Evolutionary conservation across 345 rosid genomes (phyloP), one percentile per base, ranked within the genome.

Genomic region (Aquilaria yunnanensis): DNA sequence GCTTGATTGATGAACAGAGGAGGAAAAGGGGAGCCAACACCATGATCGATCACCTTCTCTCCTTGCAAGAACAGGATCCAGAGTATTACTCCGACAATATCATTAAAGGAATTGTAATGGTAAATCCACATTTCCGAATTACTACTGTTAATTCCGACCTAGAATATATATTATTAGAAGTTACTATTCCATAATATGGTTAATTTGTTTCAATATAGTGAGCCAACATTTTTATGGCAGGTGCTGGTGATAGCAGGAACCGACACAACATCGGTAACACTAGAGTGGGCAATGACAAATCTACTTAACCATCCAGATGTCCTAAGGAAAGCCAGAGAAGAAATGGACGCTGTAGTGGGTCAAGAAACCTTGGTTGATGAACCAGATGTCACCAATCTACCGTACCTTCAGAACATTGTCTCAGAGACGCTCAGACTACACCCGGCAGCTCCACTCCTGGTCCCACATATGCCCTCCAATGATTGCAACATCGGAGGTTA

Each of bases 41-140:
- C n/a, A 85, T 83, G 89, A 80, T 88, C 32, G 79, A 73, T 56
- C 96, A 81, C 65, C 62, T 83, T 59, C 87, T 83, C 61, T 13
- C 72, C 48, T 64, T 83, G 65, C 85, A 81, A 53, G 62, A 81
- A 50, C 74, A 81, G 8, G 74, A 88, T 14, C 77, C 83, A 4
- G 68, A 72, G 2, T 72, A 74, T 61, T 85, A 78, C 56, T 78
- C 88, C 0, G 87, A 86, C 70, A 67, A 80, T 49, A 78, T 78
- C 57, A 80, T 84, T 73, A 86, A 86, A 78, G 89, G 87, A 30
- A 71, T 86, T 23, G 47, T 76, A 5, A 9, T 52, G 74, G 77
- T 74, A 55, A 62, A 71, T 64, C 2, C 2, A 37, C 4, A 60
- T 14, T 66, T 34, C 3, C 14, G 9, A 10, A 31, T 51, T 47